Evolutionary conservation across 495 filamentous ascomycete genomes (phyloP).

Genomic region (Aspergillus coremiiformis): DNA sequence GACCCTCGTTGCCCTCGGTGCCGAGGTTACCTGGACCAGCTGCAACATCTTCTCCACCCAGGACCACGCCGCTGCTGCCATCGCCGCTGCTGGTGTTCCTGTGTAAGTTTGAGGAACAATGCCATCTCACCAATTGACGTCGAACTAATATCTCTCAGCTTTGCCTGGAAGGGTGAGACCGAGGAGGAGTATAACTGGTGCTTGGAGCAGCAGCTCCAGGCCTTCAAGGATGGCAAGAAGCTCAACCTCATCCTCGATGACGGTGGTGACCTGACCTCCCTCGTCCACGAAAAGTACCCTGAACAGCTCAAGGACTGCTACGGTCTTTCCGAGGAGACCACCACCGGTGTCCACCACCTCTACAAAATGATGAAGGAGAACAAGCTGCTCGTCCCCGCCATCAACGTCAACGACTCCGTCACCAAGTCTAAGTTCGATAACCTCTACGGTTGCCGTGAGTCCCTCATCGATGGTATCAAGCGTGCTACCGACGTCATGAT

Average conservation of each 20-base stretch:
- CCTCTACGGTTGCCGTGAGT: constrained; percentile 98
- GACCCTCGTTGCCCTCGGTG: constrained; percentile 87
- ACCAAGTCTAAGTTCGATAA: constrained; percentile 99
- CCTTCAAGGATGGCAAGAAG: constrained; percentile 94
- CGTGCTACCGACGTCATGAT: constrained; percentile 99
- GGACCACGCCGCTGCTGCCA: constrained; percentile 96
- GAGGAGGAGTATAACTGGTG: constrained; percentile 99
- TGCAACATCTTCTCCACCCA: constrained; percentile 99
- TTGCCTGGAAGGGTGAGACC: constrained; percentile 99
- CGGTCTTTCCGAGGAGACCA: constrained; percentile 98
- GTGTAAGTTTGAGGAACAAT: constrained; percentile 49
- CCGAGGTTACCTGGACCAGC: constrained; percentile 91
- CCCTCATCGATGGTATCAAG: constrained; percentile 98
- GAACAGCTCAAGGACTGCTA: constrained; percentile 96
- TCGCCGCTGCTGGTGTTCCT: constrained; percentile 86
- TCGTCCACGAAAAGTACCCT: constrained; percentile 96
- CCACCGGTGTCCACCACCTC: constrained; percentile 98
- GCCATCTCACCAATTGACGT: neutral
- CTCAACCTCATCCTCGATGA: constrained; percentile 99
- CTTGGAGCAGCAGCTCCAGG: constrained; percentile 91
- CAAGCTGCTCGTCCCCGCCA: constrained; percentile 85
- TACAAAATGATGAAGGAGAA: constrained; percentile 95
- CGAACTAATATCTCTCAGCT: constrained; percentile 35
- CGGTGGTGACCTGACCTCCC: constrained; percentile 92
- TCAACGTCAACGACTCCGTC: constrained; percentile 99